Conservation (phyloP, 1,284 basidiomycete species). For the Fistulinella cinereoalba region DNA sequence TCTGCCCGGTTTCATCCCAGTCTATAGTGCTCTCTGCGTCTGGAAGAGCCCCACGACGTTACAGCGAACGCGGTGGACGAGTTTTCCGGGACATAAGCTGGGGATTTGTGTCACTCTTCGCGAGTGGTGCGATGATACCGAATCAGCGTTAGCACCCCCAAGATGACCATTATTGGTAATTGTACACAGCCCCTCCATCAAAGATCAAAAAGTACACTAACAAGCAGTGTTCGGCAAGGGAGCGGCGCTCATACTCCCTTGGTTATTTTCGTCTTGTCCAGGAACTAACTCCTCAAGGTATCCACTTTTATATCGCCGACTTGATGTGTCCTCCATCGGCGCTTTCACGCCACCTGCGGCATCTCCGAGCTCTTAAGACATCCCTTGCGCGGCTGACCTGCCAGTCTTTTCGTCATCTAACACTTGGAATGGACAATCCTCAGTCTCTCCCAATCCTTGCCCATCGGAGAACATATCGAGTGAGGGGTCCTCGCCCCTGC, state of each 20-base stretch:
- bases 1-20: no score
- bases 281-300: conserved; percentile 4
- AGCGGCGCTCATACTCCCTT: conserved; percentile 13
- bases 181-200: conserved; percentile 1
- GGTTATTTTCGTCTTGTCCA: conserved; percentile 5
- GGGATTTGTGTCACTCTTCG: no score
- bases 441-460: conserved; percentile 3
- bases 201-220: conserved; percentile 17
- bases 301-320: conserved; percentile 23
- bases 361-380: conserved; percentile 1
- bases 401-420: neutral
- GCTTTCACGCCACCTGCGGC: conserved; percentile 6
- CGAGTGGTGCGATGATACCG: no score
- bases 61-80: no score
- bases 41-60: no score
- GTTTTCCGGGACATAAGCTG: no score
- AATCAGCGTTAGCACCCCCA: neutral
- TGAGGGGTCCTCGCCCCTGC: conserved; percentile 31
- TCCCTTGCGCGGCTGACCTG: neutral
- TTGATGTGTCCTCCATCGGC: conserved; percentile 15
- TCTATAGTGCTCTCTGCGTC: no score
- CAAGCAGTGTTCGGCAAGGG: conserved; percentile 17
- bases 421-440: conserved; percentile 17
- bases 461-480: conserved; percentile 13
- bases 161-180: neutral